Conservation (phyloP, 2,329 filamentous ascomycete genomes). For the Pseudogymnoascus sp. region DNA sequence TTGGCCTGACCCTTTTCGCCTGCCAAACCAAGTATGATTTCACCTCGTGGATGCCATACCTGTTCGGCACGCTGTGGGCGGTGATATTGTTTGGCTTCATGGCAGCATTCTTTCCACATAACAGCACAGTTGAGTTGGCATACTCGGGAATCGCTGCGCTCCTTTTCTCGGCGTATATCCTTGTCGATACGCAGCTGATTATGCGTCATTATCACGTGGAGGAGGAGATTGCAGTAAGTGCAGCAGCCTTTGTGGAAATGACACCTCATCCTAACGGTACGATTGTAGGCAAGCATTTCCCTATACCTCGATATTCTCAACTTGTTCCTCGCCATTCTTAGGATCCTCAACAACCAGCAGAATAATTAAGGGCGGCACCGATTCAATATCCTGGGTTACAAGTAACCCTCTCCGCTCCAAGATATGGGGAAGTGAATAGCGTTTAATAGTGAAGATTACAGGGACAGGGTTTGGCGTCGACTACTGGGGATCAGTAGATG, state of each 20-base stretch:
- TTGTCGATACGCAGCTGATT: constrained; percentile 93
- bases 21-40: constrained; percentile 99
- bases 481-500: not conserved
- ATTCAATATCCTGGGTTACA: not conserved
- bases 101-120: constrained; percentile 79
- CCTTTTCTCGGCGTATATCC: constrained; percentile 89
- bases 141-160: constrained; percentile 78
- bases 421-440: not conserved
- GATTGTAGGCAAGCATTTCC: constrained; percentile 65
- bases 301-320: constrained; percentile 96
- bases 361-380: constrained; percentile 61
- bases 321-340: constrained; percentile 88
- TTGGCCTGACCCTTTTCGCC: constrained; percentile 77
- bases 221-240: constrained; percentile 72
- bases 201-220: constrained; percentile 96
- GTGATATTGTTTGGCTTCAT: constrained; percentile 91
- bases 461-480: not conserved
- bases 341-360: constrained; percentile 92
- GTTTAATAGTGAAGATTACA: not conserved
- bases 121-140: constrained; percentile 73
- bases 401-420: not conserved
- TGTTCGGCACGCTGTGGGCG: constrained; percentile 86
- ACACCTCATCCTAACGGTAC: not conserved
- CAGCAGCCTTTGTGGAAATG: not conserved
- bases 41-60: constrained; percentile 91